phyloP scores from a whole-genome alignment of 1,284 basidiomycete genomes.

The Sporisorium scitamineum region DNA sequence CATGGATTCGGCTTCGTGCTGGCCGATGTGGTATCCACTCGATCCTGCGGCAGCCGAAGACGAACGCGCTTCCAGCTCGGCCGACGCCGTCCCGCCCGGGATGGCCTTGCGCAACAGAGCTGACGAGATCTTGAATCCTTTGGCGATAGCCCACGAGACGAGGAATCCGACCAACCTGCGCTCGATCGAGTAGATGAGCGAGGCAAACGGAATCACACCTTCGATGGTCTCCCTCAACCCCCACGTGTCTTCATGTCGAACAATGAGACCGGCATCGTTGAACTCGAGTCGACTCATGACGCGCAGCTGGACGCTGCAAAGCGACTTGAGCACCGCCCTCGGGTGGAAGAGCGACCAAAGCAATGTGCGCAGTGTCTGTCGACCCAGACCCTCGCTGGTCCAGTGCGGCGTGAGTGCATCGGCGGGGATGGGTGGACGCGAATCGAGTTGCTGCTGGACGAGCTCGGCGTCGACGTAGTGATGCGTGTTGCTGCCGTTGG shows the following conservation, averaged over 20 bases:
- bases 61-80: slow-evolving; percentile 19
- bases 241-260: slow-evolving; percentile 68
- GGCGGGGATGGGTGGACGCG: slow-evolving; percentile 57
- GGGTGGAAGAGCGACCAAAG: slow-evolving; percentile 63
- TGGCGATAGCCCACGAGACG: slow-evolving; percentile 60
- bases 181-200: slow-evolving; percentile 62
- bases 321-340: slow-evolving; percentile 50
- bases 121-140: slow-evolving; percentile 57
- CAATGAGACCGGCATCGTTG: slow-evolving; percentile 68
- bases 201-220: slow-evolving; percentile 64
- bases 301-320: slow-evolving; percentile 66
- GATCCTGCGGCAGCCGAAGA: neutral
- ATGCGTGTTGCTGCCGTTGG: slow-evolving; percentile 25
- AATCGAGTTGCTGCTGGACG: slow-evolving; percentile 38
- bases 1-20: slow-evolving; percentile 46
- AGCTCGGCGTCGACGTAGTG: slow-evolving; percentile 47
- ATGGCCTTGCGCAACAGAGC: slow-evolving; percentile 44
- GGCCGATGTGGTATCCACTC: slow-evolving; percentile 26
- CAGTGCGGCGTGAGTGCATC: slow-evolving; percentile 64
- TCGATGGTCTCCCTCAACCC: slow-evolving; percentile 67
- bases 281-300: slow-evolving; percentile 68
- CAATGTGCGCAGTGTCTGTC: slow-evolving; percentile 56
- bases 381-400: slow-evolving; percentile 61
- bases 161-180: slow-evolving; percentile 61
- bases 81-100: slow-evolving; percentile 22